Conservation (phyloP, 2,329 filamentous ascomycete species). For the Clonostachys sp. region DNA sequence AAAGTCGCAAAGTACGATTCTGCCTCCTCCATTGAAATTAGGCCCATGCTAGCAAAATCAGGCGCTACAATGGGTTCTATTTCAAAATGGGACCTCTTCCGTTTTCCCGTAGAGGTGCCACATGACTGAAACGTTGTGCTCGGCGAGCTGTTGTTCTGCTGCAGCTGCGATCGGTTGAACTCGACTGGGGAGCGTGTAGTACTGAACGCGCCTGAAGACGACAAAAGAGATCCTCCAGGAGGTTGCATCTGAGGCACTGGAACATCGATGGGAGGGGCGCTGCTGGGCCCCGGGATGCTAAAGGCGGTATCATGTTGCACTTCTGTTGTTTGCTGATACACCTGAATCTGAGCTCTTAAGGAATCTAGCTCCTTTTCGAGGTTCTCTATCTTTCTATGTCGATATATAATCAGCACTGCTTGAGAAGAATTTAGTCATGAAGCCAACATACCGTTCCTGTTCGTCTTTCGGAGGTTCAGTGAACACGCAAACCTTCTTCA, state of each 20-base stretch:
- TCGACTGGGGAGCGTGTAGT: too few species aligned
- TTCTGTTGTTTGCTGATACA: too few species aligned
- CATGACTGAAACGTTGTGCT: not conserved
- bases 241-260: too few species aligned
- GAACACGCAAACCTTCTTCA: slow-evolving; percentile 13
- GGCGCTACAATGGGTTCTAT: slow-evolving; percentile 3
- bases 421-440: not conserved
- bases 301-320: too few species aligned
- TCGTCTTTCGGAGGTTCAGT: slow-evolving; percentile 12
- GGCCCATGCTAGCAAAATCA: slow-evolving; percentile 12
- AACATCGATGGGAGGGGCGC: too few species aligned
- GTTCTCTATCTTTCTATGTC: slow-evolving; percentile 10
- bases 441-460: slow-evolving; percentile 7
- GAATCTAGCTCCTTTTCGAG: slow-evolving; percentile 6
- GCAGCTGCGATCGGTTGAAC: too few species aligned
- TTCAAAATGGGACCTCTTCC: slow-evolving; percentile 9
- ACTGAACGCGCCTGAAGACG: too few species aligned
- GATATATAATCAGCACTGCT: not conserved
- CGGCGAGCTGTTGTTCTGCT: not conserved
- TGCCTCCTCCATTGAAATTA: slow-evolving; percentile 13
- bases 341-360: slow-evolving; percentile 5
- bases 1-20: slow-evolving; percentile 13
- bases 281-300: too few species aligned
- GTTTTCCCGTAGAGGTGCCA: not conserved
- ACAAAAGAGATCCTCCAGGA: too few species aligned